Evolutionary conservation across 306 rosid species (phyloP).

Genomic region (Leucaena leucocephala): DNA sequence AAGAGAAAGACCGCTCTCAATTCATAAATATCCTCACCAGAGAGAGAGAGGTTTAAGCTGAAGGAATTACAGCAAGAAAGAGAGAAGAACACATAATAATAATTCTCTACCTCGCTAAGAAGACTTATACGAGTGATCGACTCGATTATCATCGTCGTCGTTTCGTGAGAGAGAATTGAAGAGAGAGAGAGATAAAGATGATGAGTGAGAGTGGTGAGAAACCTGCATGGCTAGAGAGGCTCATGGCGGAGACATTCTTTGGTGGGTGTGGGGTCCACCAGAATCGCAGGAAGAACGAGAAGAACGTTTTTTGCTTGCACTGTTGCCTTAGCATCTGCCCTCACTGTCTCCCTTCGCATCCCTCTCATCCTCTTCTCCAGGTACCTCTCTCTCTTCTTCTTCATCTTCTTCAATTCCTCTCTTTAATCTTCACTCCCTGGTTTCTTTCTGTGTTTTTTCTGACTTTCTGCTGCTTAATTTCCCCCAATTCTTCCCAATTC

Average conservation of each 20-base stretch:
- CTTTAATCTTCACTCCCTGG: not conserved
- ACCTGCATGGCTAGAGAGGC: conserved; percentile 92
- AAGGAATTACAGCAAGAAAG: not conserved
- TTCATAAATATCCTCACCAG: conserved; percentile 21
- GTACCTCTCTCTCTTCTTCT: conserved; percentile 34
- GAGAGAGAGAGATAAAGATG: not conserved
- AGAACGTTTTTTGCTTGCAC: conserved; percentile 90
- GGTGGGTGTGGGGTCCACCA: conserved; percentile 85
- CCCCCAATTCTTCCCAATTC: conserved; percentile 12
- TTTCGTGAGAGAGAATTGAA: too few species aligned
- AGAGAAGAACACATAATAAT: not conserved
- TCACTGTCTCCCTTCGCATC: conserved; percentile 85
- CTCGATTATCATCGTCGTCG: too few species aligned
- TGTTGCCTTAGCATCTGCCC: conserved; percentile 93
- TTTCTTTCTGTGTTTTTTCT: not conserved
- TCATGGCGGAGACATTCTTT: conserved; percentile 91
- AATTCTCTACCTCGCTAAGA: not conserved
- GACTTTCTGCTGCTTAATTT: not conserved
- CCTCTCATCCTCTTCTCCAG: conserved; percentile 90
- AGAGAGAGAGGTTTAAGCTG: not conserved
- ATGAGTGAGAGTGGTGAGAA: conserved; percentile 32
- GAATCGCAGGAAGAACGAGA: conserved; percentile 88
- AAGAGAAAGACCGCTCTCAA: not conserved
- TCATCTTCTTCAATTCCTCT: not conserved
- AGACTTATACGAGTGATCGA: not conserved